Percentiles rank a stretch among this genome's conserved stretches.
Conservation (phyloP, 345 rosid genomes). For the Hibiscus mutabilis region DNA sequence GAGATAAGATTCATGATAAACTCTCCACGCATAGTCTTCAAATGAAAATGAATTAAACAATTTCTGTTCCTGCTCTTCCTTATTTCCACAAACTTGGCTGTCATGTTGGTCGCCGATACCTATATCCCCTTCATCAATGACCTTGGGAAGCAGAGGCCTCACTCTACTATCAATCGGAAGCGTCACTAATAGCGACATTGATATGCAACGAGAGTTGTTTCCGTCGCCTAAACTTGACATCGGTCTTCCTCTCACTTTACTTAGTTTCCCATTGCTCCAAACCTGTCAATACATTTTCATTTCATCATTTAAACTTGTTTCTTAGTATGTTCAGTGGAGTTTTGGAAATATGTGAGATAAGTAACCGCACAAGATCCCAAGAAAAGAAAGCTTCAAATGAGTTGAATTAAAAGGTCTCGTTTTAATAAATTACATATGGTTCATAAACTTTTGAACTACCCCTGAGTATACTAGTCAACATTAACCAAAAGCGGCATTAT, state of each 20-base stretch:
- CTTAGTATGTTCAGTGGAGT: no score
- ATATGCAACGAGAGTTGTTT: slow-evolving; percentile 19
- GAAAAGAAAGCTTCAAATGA: no score
- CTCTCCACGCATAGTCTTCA: slow-evolving; percentile 84
- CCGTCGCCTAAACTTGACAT: slow-evolving; percentile 24
- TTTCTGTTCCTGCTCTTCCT: slow-evolving; percentile 11
- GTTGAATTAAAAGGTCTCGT: no score
- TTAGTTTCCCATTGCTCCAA: slow-evolving; percentile 71
- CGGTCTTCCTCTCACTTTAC: slow-evolving; percentile 67
- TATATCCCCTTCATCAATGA: neutral
- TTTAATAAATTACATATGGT: no score
- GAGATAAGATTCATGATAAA: slow-evolving; percentile 52
- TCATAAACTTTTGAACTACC: no score
- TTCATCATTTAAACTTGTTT: no score
- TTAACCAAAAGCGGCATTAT: no score
- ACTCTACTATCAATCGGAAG: slow-evolving; percentile 48
- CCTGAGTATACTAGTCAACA: no score
- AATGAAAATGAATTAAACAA: slow-evolving; percentile 49
- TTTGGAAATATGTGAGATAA: no score
- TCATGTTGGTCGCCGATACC: slow-evolving; percentile 15
- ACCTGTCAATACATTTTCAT: slow-evolving; percentile 29
- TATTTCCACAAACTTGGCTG: neutral
- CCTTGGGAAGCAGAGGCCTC: slow-evolving; percentile 34
- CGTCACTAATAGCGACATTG: slow-evolving; percentile 58
- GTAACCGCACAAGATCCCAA: no score